Conservation (phyloP, 2,329 filamentous ascomycete species). For the Curvularia lunata region DNA sequence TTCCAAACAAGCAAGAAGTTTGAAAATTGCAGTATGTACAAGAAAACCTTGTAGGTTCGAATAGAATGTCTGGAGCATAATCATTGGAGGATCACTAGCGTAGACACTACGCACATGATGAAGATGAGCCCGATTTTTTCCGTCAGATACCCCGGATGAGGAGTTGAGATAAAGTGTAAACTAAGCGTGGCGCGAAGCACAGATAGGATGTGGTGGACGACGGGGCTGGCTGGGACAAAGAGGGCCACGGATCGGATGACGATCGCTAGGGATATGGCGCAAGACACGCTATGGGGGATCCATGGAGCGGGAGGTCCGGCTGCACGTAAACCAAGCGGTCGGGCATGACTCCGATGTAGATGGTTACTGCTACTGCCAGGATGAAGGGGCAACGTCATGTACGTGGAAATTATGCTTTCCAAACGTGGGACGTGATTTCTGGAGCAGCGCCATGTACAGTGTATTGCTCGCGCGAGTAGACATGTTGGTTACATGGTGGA, state of each 20-base stretch:
- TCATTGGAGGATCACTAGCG: not conserved
- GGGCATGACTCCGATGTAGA: constrained; percentile 1
- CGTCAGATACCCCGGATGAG: not conserved
- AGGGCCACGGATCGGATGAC: constrained; percentile 6
- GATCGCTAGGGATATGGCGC: constrained; percentile 13
- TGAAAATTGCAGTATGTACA: not conserved
- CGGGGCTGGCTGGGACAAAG: not conserved
- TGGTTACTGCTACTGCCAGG: not conserved
- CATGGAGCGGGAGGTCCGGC: constrained; percentile 5
- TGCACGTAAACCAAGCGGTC: constrained; percentile 11
- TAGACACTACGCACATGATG: not conserved
- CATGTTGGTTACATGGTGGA: not conserved
- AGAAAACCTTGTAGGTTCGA: not conserved
- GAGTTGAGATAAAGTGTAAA: constrained; percentile 16
- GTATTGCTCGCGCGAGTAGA: not conserved
- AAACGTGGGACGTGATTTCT: constrained; percentile 2
- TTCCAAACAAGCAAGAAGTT: not conserved
- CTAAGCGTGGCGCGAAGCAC: constrained; percentile 6
- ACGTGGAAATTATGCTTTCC: not conserved
- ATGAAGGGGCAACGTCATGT: not conserved
- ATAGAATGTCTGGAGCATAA: not conserved
- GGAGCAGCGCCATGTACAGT: not conserved
- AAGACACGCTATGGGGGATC: constrained; percentile 10
- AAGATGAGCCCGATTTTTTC: not conserved
- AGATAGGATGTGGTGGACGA: not conserved